Evolutionary conservation across 2,329 filamentous ascomycete species (phyloP).

Genomic region (Phaeoacremonium minimum): DNA sequence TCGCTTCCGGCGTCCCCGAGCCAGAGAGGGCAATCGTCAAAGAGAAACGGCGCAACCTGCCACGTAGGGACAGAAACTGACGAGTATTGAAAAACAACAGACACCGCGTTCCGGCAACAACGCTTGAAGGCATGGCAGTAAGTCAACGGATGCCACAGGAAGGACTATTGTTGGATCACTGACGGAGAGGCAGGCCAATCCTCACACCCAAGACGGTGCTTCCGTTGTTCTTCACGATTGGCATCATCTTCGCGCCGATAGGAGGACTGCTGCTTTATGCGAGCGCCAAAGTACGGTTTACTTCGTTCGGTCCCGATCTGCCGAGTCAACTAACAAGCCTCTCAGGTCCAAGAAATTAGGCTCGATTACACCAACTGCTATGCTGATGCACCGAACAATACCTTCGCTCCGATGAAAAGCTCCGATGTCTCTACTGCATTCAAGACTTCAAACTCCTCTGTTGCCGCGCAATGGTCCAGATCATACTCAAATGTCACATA

Average conservation of each 20-base stretch:
- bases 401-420: constrained; percentile 47
- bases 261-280: constrained; percentile 84
- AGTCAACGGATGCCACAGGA: constrained; percentile 42
- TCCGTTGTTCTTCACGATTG: constrained; percentile 85
- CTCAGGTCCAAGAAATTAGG: constrained; percentile 79
- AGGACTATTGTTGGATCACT: constrained; percentile 1
- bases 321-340: constrained; percentile 10
- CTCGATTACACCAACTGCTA: constrained; percentile 87
- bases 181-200: constrained; percentile 64
- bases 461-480: constrained; percentile 36
- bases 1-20: constrained; percentile 25
- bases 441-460: constrained; percentile 45
- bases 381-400: constrained; percentile 43
- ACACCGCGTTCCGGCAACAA: constrained; percentile 96
- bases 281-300: constrained; percentile 63
- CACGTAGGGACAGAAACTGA: constrained; percentile 2
- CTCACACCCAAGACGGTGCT: constrained; percentile 91
- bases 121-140: constrained; percentile 98
- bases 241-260: constrained; percentile 89
- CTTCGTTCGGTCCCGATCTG: too few relatives aligned
- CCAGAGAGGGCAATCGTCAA: neutral
- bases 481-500: constrained; percentile 35
- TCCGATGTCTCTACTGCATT: constrained; percentile 66
- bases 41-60: neutral
- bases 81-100: constrained; percentile 34